These are phyloP conservation scores for Aurinia saxatilis DNA, from an alignment of 345 rosid genomes.

Conservation along the genomic window DNA sequence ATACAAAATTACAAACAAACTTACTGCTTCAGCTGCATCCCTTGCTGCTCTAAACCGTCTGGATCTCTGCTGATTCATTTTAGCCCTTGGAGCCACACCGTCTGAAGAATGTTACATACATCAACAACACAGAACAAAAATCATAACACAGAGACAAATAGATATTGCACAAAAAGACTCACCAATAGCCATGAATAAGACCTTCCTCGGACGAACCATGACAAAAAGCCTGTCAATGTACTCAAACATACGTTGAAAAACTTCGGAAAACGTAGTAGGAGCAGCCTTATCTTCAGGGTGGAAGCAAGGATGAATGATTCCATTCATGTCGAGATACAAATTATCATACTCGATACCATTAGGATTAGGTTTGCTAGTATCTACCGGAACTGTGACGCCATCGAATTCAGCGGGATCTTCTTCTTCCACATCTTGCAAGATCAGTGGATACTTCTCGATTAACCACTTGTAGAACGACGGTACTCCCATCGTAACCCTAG, in stretches of 20 bases:
- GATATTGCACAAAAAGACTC: constrained; percentile 9
- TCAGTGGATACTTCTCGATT: constrained; percentile 78
- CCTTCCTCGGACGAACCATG: constrained; percentile 90
- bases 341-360: constrained; percentile 79
- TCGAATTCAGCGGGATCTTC: constrained; percentile 65
- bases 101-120: constrained; percentile 32
- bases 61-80: constrained; percentile 95
- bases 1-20: constrained; percentile 14
- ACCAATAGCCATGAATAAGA: constrained; percentile 89
- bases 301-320: constrained; percentile 96
- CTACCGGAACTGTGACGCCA: constrained; percentile 63
- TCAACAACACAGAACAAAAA: neutral
- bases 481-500: constrained; percentile 59
- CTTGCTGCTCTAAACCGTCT: constrained; percentile 93
- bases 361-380: constrained; percentile 78
- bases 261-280: constrained; percentile 66
- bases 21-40: constrained; percentile 83
- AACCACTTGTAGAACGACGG: constrained; percentile 95
- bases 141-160: neutral
- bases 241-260: constrained; percentile 81
- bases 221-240: constrained; percentile 86
- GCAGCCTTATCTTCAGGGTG: constrained; percentile 87
- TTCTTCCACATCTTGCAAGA: constrained; percentile 74
- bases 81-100: constrained; percentile 97
- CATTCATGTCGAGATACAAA: constrained; percentile 97